Evolutionary conservation across 2,329 filamentous ascomycete species (phyloP), one percentile per base, ranked within the genome.

Genomic region (Colletotrichum tofieldiae): DNA sequence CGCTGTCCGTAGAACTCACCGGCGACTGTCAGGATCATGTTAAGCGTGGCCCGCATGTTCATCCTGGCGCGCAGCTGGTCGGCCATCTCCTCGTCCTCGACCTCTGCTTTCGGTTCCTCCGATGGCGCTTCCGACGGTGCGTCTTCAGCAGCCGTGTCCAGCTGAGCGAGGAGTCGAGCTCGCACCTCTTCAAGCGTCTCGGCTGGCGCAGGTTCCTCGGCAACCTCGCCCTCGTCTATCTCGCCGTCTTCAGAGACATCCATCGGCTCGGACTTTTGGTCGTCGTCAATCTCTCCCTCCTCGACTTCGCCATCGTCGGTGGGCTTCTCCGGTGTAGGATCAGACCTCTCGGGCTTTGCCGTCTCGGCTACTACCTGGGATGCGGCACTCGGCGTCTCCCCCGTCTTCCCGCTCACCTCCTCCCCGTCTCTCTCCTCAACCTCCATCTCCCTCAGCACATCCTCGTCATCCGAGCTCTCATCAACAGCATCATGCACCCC

Each of bases 1-100:
- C 92, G 88, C 82, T 98, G 96, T 1, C 96, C 95, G 82, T 95
- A 98, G 75, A 93, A 91, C 82, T 98, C 95, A 77, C 94, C 95
- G 59, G 93, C 92, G 45, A 98, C 88, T 0, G 94, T 96, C 76
- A 98, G 85, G 65, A 98, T 94, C 94, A 97, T 97, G 82, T 97
- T 95, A 43, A 98, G 86, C 51, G 94, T 95, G n/a, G 91, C 92
- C 37, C 89, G 86, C 84, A 86, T 86, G 79, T 88, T 90, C 77
- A 85, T 81, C 49, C 82, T 83, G 49, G 80, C 79, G n/a, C 84
- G 80, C 45, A 75, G 76, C 4, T 78, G 76, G 3, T 74, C 75
- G 43, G 59, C 37, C 18, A 39, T 65, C 23, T 67, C 56, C 23
- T 77, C 72, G 23, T 78, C 75, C 1, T 77, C 75, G 1, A 41